A percentile compares a stretch with the other conserved stretches of the same genome.
Conservation (phyloP, 2,329 filamentous ascomycete species). For the Mollisiaceae sp. region DNA sequence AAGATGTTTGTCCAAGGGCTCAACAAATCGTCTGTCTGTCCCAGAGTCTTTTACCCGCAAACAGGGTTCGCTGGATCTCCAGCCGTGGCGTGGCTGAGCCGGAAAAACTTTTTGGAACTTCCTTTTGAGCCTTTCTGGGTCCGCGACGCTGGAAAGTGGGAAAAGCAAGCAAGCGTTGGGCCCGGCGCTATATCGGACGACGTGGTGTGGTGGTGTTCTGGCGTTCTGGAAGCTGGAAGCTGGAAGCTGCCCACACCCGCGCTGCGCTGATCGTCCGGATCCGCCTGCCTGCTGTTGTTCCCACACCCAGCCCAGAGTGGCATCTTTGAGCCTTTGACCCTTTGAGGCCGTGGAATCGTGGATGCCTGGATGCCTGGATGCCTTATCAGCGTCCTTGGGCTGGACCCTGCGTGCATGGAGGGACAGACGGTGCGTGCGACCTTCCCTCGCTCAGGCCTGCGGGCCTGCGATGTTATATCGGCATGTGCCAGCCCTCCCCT, state of each 20-base stretch:
- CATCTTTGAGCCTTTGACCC: too few relatives aligned
- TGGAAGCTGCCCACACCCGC: not conserved
- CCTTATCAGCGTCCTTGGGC: not conserved
- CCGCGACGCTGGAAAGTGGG: not conserved
- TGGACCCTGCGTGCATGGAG: constrained; percentile 10
- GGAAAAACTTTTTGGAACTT: not conserved
- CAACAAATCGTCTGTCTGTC: not conserved
- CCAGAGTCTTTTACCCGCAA: not conserved
- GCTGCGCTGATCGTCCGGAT: not conserved
- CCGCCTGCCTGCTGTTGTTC: not conserved
- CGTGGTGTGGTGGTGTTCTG: constrained; percentile 4
- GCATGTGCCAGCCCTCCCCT: not conserved
- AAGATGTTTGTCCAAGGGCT: not conserved
- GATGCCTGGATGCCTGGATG: too few relatives aligned
- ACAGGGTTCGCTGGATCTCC: not conserved
- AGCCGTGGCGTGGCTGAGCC: constrained; percentile 19
- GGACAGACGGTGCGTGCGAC: not conserved
- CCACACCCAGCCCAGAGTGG: not conserved
- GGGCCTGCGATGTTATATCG: not conserved
- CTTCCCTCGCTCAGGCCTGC: not conserved
- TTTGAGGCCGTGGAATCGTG: too few relatives aligned
- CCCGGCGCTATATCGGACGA: constrained; percentile 6
- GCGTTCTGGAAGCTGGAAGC: not conserved
- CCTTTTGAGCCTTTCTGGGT: not conserved
- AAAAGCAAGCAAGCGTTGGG: too few relatives aligned